Evolutionary conservation across 2,329 filamentous ascomycete species (phyloP), one percentile per base, ranked within the genome.

Genomic region (Chaetomiaceae sp.): DNA sequence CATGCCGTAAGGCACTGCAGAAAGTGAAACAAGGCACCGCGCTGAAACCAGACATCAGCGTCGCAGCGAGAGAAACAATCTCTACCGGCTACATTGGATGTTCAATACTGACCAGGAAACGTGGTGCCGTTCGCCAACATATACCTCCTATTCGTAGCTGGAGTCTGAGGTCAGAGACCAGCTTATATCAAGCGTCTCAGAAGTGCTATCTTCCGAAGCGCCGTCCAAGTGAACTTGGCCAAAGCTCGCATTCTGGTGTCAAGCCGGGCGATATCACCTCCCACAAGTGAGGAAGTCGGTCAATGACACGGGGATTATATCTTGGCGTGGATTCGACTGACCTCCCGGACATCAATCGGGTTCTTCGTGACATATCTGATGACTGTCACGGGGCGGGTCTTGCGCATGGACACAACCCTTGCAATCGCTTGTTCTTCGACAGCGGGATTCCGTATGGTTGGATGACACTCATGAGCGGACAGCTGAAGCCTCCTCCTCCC

Each of bases 181-280:
- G n/a, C 43, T 42, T 9, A 29, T 43, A 22, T 43, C 41, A 11
- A 41, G 17, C 14, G 37, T 45, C 41, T 42, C 38, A 17, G 30
- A 32, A 12, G 20, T 19, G n/a, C 29, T 19, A 17, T 41, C 38
- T 2, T 24, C 9, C 29, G 38, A 41, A 4, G 30, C 38, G 15
- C 38, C 19, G 20, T 33, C 38, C 38, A 41, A 17, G 38, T 41
- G 20, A 41, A 33, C 27, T 41, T 41, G 11, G 38, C 38, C 38
- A 41, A 17, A 17, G 14, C 17, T 15, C 30, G 38, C 38, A 33
- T 41, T 14, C 38, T 22, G 18, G 15, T 41, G 19, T 41, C 27
- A n/a, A 41, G 15, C 3, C 24, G 29, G 19, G 33, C 18, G 14
- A 41, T 41, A 29, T 41, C 33, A 27, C 24, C n/a, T 9, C n/a